Evolutionary conservation across 768 basidiomycete genomes (phyloP).

Genomic region (Pisolithus tinctorius): DNA sequence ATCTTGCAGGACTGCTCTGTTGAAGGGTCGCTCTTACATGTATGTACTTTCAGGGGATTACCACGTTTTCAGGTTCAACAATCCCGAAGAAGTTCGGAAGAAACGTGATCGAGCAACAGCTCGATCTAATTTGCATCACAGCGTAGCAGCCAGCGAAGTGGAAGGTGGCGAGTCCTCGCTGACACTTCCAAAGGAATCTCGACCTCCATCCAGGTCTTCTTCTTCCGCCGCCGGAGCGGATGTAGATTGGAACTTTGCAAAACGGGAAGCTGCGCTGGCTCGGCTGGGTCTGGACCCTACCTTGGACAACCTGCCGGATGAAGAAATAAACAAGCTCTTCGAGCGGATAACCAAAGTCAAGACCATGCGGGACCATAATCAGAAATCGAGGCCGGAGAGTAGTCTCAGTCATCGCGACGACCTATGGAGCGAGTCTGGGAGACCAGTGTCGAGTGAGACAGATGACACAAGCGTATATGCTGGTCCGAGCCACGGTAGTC

Average conservation of each 20-base stretch:
- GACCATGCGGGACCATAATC: constrained; percentile 75
- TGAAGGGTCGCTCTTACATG: constrained; percentile 2
- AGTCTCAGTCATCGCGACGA: constrained; percentile 83
- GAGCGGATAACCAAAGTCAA: constrained; percentile 93
- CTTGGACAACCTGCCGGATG: constrained; percentile 88
- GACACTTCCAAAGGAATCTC: constrained; percentile 42
- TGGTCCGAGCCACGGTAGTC: constrained; percentile 49
- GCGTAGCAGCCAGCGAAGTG: constrained; percentile 59
- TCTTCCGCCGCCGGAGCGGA: constrained; percentile 62
- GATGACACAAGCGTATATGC: constrained; percentile 85
- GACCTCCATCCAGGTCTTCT: constrained; percentile 74
- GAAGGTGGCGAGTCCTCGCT: constrained; percentile 38
- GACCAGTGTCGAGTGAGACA: constrained; percentile 75
- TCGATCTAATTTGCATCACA: constrained; percentile 62
- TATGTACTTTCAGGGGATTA: constrained; percentile 62
- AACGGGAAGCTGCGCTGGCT: constrained; percentile 87
- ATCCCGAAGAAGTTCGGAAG: constrained; percentile 91
- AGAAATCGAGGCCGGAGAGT: constrained; percentile 82
- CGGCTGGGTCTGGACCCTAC: constrained; percentile 82
- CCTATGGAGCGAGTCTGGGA: constrained; percentile 83
- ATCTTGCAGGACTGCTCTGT: not conserved
- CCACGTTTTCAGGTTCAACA: constrained; percentile 96
- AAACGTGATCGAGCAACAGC: constrained; percentile 76
- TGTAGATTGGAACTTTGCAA: constrained; percentile 97
- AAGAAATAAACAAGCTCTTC: constrained; percentile 89